Percentiles rank a stretch among this genome's conserved stretches.
These are phyloP conservation scores for Stagonosporopsis tanaceti DNA, from an alignment of 2,329 filamentous ascomycete species.

Conservation along the genomic window DNA sequence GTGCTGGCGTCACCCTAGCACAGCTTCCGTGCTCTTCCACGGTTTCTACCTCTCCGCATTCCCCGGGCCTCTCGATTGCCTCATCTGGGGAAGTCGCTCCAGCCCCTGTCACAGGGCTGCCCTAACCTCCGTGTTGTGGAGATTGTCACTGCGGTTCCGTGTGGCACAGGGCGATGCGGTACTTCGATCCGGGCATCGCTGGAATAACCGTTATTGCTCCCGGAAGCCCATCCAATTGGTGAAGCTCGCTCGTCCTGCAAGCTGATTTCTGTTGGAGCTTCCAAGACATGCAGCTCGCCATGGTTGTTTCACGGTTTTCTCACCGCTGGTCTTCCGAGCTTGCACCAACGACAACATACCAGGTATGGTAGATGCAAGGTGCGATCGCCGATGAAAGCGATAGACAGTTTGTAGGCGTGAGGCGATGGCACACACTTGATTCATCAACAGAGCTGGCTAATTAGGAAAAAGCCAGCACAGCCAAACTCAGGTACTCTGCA, in stretches of 20 bases:
- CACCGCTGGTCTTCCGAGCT: constrained; percentile 12
- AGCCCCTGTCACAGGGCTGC: constrained; percentile 23
- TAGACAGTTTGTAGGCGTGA: neutral
- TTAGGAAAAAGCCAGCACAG: neutral
- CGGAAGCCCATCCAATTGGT: constrained; percentile 6
- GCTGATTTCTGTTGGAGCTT: neutral
- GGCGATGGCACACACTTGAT: too few species aligned
- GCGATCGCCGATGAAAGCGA: neutral
- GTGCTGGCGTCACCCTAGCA: constrained; percentile 8
- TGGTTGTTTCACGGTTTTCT: constrained; percentile 12
- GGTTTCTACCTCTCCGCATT: constrained; percentile 27
- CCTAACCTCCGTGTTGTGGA: constrained; percentile 7
- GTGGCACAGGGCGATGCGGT: constrained; percentile 4
- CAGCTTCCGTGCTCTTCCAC: too few species aligned
- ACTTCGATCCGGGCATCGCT: constrained; percentile 5
- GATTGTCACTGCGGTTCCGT: constrained; percentile 2
- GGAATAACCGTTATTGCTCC: neutral
- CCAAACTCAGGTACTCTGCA: neutral
- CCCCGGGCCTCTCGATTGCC: constrained; percentile 24
- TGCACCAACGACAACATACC: neutral
- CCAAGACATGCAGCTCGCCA: constrained; percentile 5
- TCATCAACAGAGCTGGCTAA: neutral
- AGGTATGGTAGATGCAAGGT: neutral
- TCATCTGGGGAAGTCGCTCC: constrained; percentile 34
- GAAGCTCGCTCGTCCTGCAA: constrained; percentile 1